phyloP scores from a whole-genome alignment of 192 early-diverging fungal species.

The Coemansia javaensis region DNA sequence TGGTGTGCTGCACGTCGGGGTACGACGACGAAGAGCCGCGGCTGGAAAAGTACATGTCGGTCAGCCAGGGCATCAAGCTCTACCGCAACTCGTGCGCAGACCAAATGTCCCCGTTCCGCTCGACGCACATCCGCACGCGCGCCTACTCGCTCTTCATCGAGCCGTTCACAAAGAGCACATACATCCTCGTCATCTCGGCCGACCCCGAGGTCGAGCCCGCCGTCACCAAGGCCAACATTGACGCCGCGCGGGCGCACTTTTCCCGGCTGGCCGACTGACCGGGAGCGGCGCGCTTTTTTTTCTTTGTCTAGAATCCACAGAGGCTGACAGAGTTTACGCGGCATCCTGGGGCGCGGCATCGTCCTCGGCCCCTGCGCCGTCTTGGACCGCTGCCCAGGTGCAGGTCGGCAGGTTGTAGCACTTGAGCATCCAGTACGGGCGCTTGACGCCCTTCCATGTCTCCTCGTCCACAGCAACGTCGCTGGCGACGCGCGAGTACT shows the following conservation, averaged over 20 bases:
- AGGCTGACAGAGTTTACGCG: too few relatives aligned
- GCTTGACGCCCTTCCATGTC: conserved; percentile 82
- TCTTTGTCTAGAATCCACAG: too few relatives aligned
- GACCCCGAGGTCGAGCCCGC: conserved; percentile 48
- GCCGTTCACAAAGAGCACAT: conserved; percentile 53
- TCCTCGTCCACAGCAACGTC: conserved; percentile 73
- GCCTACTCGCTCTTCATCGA: conserved; percentile 48
- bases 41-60: conserved; percentile 22
- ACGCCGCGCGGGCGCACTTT: conserved; percentile 35
- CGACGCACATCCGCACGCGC: conserved; percentile 79
- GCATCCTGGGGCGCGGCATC: too few relatives aligned
- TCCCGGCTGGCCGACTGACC: conserved; percentile 17
- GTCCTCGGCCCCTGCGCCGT: too few relatives aligned
- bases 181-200: conserved; percentile 42
- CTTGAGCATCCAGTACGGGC: conserved; percentile 56
- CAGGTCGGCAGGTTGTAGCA: conserved; percentile 49
- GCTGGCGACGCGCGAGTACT: conserved; percentile 69
- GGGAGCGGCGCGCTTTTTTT: too few relatives aligned
- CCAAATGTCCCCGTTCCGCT: conserved; percentile 75
- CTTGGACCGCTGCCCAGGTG: conserved; percentile 12
- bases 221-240: conserved; percentile 47
- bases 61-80: conserved; percentile 41
- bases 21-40: background rate
- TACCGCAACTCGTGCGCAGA: conserved; percentile 27
- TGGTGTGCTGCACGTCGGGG: conserved; percentile 59